Percentiles rank a stretch among this genome's conserved stretches.
Evolutionary conservation across 2,329 filamentous ascomycete species (phyloP).

Genomic region (Calonectria pseudoreteaudii): DNA sequence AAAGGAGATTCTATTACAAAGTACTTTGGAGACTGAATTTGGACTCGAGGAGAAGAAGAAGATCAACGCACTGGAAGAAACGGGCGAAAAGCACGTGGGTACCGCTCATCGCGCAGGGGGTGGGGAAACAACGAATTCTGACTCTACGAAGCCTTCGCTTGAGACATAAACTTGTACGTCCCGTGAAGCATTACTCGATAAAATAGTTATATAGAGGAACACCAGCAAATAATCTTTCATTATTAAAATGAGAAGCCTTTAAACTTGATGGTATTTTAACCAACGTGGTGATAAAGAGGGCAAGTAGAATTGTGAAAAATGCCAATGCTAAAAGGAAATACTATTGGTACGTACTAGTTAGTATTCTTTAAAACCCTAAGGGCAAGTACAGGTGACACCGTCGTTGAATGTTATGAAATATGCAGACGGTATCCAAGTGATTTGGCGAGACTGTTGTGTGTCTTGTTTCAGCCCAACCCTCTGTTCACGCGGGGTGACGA

Average conservation of each 20-base stretch:
- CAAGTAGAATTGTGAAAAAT: too few species aligned
- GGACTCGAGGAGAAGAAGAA: conserved; percentile 35
- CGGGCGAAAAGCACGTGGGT: neutral
- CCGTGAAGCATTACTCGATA: too few species aligned
- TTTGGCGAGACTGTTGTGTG: neutral
- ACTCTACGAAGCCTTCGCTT: neutral
- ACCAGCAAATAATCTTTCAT: too few species aligned
- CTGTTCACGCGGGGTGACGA: neutral
- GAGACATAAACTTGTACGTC: neutral
- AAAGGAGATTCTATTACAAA: conserved; percentile 39
- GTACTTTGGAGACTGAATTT: conserved; percentile 45
- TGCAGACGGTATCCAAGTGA: neutral
- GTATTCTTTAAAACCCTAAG: too few species aligned
- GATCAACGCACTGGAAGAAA: neutral
- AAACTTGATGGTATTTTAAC: too few species aligned
- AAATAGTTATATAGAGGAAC: too few species aligned
- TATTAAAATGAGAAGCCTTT: too few species aligned
- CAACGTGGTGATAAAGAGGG: too few species aligned
- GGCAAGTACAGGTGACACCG: too few species aligned
- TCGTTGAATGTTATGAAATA: too few species aligned
- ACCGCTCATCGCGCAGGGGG: neutral
- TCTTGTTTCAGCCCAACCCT: neutral
- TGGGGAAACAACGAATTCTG: neutral
- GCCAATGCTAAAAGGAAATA: too few species aligned
- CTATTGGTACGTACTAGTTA: too few species aligned